A percentile compares a stretch with the other conserved stretches of the same genome.
These are phyloP conservation scores for Sugiyamaella valdiviana DNA, from an alignment of 805 yeast genomes.

Conservation along the genomic window DNA sequence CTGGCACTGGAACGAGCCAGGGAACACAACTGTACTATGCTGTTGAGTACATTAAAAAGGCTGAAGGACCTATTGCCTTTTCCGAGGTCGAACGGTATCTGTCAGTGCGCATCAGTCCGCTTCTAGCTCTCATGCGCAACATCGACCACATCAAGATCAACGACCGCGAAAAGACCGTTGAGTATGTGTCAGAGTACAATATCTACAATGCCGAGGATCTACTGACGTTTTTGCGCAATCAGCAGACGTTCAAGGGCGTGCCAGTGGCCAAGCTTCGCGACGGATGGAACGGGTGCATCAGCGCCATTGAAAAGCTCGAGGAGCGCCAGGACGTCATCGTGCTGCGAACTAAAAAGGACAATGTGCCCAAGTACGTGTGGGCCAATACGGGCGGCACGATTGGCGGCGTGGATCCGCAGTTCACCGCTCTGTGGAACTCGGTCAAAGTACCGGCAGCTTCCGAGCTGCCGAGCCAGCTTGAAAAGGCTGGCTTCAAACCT, in stretches of 20 bases:
- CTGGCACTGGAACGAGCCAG: constrained; percentile 49
- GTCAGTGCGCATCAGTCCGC: constrained; percentile 49
- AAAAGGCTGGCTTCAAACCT: constrained; percentile 86
- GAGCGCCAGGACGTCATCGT: constrained; percentile 71
- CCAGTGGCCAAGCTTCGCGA: constrained; percentile 75
- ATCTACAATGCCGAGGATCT: constrained; percentile 77
- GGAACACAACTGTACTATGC: constrained; percentile 88
- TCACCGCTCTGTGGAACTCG: constrained; percentile 71
- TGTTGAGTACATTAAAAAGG: constrained; percentile 71
- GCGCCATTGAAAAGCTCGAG: constrained; percentile 73
- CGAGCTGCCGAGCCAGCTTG: constrained; percentile 70
- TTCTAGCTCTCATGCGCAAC: constrained; percentile 65
- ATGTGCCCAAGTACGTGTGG: constrained; percentile 90
- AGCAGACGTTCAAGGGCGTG: constrained; percentile 81
- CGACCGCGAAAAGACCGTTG: constrained; percentile 56
- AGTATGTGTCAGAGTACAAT: constrained; percentile 84
- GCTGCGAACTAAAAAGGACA: constrained; percentile 85
- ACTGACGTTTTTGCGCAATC: constrained; percentile 64
- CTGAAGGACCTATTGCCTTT: constrained; percentile 64
- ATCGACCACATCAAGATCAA: constrained; percentile 73
- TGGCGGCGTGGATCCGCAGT: constrained; percentile 70
- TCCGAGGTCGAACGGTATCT: constrained; percentile 62
- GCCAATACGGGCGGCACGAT: constrained; percentile 73
- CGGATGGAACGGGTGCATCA: constrained; percentile 91
- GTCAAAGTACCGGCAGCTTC: constrained; percentile 76